A percentile compares a stretch with the other conserved stretches of the same genome.
These are phyloP conservation scores for Apiotrichum porosum DNA, from an alignment of 1,284 basidiomycete species.

Conservation along the genomic window DNA sequence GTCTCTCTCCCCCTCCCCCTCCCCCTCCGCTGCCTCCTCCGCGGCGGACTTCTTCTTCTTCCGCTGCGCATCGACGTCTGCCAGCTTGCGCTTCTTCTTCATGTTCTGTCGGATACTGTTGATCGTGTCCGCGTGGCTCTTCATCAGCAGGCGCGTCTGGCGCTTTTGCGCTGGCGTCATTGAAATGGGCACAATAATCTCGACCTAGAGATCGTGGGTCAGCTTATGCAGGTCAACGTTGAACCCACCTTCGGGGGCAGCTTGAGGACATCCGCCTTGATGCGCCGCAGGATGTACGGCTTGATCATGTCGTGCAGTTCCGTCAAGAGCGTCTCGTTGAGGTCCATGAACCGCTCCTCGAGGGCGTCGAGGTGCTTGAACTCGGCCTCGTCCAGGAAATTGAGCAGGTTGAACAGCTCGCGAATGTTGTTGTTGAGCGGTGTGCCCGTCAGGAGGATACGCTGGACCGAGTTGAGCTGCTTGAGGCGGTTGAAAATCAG, in stretches of 20 bases:
- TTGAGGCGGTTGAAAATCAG: conserved; percentile 78
- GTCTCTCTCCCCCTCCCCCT: too few species aligned
- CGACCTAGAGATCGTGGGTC: conserved; percentile 48
- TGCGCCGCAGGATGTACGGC: conserved; percentile 87
- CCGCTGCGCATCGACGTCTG: too few species aligned
- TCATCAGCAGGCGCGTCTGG: conserved; percentile 75
- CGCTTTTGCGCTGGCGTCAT: conserved; percentile 84
- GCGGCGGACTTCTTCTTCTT: too few species aligned
- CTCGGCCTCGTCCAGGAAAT: conserved; percentile 73
- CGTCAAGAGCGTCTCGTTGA: conserved; percentile 71
- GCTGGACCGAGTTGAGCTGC: conserved; percentile 70
- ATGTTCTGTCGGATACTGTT: conserved; percentile 16
- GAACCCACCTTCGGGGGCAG: conserved; percentile 90
- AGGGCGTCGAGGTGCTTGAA: conserved; percentile 59
- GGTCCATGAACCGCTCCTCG: conserved; percentile 62
- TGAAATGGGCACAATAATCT: conserved; percentile 80
- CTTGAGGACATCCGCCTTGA: conserved; percentile 87
- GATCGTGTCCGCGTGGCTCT: conserved; percentile 33
- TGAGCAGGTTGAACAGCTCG: conserved; percentile 91
- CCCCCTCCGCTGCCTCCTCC: too few species aligned
- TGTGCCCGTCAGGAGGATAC: conserved; percentile 90
- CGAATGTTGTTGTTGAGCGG: conserved; percentile 95
- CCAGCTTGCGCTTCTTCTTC: conserved; percentile 21
- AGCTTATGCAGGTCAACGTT: too few species aligned
- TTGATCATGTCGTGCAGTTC: conserved; percentile 70